Base-by-base conservation (phyloP, 2,329 filamentous ascomycete genomes). In the Amauroascus verrucosus region DNA sequence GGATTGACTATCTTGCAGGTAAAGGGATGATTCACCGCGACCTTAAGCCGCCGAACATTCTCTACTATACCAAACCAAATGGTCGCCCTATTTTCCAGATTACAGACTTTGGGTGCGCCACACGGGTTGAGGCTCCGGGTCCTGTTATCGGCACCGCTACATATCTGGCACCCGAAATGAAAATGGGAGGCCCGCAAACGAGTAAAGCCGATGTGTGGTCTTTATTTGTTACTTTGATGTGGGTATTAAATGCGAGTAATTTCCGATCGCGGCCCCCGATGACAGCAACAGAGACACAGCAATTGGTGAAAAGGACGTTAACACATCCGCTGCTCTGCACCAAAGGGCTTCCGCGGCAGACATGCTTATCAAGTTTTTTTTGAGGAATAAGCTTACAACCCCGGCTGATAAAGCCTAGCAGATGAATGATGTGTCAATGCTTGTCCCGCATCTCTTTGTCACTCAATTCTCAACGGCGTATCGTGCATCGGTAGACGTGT, bases 261-360 rank as follows among this genome's bases (percentile, higher is more conserved):
- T 48, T 54, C 24, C 51, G 33, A 32, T 8, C 5, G 14, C 24
- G 51, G 48, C n/a, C 33, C 4, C n/a, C 50, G 14, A 9, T 5
- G 1, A n/a, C 18, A 6, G 1, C 50, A 46, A 3, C 1, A 3
- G 30, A 46, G 28, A 22, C 35, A 4, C 45, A 48, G 2, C 13
- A 32, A 3, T 6, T 46, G 30, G 40, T 54, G n/a, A 4, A 40
- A 26, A 7, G 16, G 22, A 47, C 37, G 5, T 16, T 3, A 28
- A 16, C 16, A 2, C 9, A 30, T 16, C 20, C 18, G 6, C 1
- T 20, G 7, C 24, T 54, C 2, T 38, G 1, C 22, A 40, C 3
- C 37, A 40, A 14, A 56, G 62, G 32, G 62, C 63, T 2, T 64
- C 62, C 6, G 63, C 61, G 3, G 62, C 59, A 13, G 57, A 65